Base-by-base conservation (phyloP, 805 yeast genomes). In the Suhomyces faveliae region DNA sequence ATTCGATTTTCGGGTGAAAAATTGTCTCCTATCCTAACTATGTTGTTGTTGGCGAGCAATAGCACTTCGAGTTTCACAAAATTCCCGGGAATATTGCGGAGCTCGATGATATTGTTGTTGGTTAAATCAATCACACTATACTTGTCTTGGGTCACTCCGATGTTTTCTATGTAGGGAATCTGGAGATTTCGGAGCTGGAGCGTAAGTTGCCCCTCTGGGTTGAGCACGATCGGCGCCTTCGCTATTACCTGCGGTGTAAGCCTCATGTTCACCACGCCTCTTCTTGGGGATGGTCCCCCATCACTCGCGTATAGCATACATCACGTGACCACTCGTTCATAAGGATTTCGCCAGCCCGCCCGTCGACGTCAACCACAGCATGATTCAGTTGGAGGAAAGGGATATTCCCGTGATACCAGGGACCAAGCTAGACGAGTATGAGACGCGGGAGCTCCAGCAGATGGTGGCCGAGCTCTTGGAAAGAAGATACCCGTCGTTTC, bases 361-460 rank as follows among this genome's bases (percentile, higher is more conserved):
- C 11, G 19, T 27, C 44, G 37, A 33, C 21, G 21, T 13, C 45
- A 21, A 15, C 30, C 35, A 30, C 21, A 37, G 9, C 35, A 68
- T 67, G 74, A 62, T 73, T 46, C 70, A 68, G 43, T 57, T 73
- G 46, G 67, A 67, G 42, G 74, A 70, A 37, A 65, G 83, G 60
- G 81, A 78, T 27, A 83, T 89, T 54, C 97, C 97, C 3, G 82
- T 76, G 38, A 86, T 92, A 29, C 97, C 97, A 1, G 99, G 99
- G 20, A 80, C 79, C 12, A 71, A 77, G 45, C 88, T 90, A 53
- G 87, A 92, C 2, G 84, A 83, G 1, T 81, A 81, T 45, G 87
- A 87, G 17, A 81, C 86, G 0, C 78, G 77, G 21, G 89, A 80
- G 48, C 74, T 92, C 46, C 80, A 83, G 59, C 74, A 74, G 45